A percentile compares a stretch with the other conserved stretches of the same genome.
Conservation (phyloP, 768 basidiomycete genomes). For the Panellus pusillus region DNA sequence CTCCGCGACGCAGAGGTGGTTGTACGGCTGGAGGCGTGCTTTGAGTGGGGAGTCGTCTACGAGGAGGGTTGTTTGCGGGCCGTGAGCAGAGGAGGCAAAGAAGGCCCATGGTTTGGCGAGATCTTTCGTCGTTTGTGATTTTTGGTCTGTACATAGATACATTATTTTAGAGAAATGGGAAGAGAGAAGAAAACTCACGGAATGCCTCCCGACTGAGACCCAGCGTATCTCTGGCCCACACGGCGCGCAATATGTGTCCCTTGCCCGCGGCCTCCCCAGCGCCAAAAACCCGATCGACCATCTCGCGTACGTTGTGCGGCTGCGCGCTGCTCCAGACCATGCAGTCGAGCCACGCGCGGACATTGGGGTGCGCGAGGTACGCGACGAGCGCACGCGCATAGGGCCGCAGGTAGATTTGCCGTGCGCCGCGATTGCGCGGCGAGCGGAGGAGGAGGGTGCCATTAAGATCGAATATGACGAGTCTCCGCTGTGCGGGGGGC, state of each 20-base stretch:
- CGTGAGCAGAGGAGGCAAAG: slow-evolving; percentile 9
- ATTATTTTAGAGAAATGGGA: neutral
- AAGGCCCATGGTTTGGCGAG: slow-evolving; percentile 65
- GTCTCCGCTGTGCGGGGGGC: slow-evolving; percentile 36
- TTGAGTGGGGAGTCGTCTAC: slow-evolving; percentile 59
- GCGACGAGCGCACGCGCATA: slow-evolving; percentile 48
- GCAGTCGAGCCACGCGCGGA: slow-evolving; percentile 50
- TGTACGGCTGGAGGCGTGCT: slow-evolving; percentile 72
- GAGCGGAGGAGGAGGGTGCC: slow-evolving; percentile 52
- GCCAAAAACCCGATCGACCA: slow-evolving; percentile 52
- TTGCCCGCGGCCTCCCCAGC: slow-evolving; percentile 10
- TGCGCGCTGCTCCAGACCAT: slow-evolving; percentile 71
- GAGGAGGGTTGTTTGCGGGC: slow-evolving; percentile 16
- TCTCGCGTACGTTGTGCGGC: slow-evolving; percentile 54
- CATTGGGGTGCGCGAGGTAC: slow-evolving; percentile 47
- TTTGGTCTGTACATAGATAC: slow-evolving; percentile 38
- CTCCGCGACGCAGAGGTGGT: slow-evolving; percentile 76
- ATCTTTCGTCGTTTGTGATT: slow-evolving; percentile 67
- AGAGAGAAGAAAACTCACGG: slow-evolving; percentile 45
- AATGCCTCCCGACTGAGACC: slow-evolving; percentile 63
- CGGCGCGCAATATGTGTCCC: slow-evolving; percentile 44
- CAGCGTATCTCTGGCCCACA: slow-evolving; percentile 82
- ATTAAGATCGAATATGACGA: slow-evolving; percentile 55
- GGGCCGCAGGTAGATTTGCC: slow-evolving; percentile 30
- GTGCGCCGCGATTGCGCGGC: slow-evolving; percentile 30